phyloP scores from a whole-genome alignment of 2,329 filamentous ascomycete species.

The Capronia coronata region DNA sequence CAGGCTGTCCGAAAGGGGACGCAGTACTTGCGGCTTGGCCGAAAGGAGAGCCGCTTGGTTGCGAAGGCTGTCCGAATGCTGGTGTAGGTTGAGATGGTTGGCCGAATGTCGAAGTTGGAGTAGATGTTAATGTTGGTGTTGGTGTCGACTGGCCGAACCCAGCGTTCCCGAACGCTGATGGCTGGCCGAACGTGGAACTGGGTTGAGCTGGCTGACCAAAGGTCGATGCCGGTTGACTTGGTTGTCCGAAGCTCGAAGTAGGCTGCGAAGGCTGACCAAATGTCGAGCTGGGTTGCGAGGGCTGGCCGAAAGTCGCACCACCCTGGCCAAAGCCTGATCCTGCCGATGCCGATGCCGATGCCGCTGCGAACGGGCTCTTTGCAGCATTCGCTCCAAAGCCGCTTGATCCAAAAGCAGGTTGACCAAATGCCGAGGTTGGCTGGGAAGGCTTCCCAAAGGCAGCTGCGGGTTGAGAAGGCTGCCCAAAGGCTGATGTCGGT shows the following conservation, averaged over 20 bases:
- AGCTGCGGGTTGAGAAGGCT: conserved; percentile 28
- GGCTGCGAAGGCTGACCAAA: conserved; percentile 24
- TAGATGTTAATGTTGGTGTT: too few relatives aligned
- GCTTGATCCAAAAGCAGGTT: conserved; percentile 32
- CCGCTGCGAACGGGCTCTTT: conserved; percentile 34
- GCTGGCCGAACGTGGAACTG: conserved; percentile 11
- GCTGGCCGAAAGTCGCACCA: conserved; percentile 35
- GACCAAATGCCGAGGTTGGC: conserved; percentile 34
- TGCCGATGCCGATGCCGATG: conserved; percentile 20
- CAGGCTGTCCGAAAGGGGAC: conserved; percentile 30
- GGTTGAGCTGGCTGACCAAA: conserved; percentile 14
- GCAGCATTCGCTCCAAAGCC: conserved; percentile 31
- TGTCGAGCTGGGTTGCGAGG: conserved; percentile 26
- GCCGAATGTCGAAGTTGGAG: conserved; percentile 18
- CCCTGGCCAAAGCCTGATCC: conserved; percentile 19
- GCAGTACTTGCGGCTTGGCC: conserved; percentile 14
- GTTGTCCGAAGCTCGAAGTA: conserved; percentile 28
- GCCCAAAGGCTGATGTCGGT: conserved; percentile 32
- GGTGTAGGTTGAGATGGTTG: conserved; percentile 15
- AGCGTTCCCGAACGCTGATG: conserved; percentile 7
- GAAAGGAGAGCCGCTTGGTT: conserved; percentile 22
- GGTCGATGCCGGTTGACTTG: conserved; percentile 13
- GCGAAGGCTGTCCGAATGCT: conserved; percentile 17
- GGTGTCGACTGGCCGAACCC: conserved; percentile 25
- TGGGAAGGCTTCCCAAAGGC: conserved; percentile 31